Conservation (phyloP, 768 basidiomycete species). For the Naganishia vaughanmartiniae region DNA sequence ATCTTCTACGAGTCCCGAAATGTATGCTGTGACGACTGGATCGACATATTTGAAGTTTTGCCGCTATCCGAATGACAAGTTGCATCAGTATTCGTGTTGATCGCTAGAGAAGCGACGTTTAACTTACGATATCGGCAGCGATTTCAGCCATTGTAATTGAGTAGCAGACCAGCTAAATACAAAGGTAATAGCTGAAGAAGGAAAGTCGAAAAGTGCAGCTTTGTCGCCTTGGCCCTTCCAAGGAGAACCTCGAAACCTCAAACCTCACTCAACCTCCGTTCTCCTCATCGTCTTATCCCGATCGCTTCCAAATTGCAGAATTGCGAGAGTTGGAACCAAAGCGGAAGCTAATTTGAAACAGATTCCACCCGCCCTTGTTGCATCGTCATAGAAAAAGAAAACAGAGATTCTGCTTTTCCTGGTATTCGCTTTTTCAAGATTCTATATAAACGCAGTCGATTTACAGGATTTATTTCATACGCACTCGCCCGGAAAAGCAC, state of each 20-base stretch:
- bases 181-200: not conserved
- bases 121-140: slow-evolving; percentile 44
- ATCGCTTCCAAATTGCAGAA: not conserved
- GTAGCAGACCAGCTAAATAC: not conserved
- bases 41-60: slow-evolving; percentile 51
- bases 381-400: no score
- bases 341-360: no score
- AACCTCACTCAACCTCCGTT: no score
- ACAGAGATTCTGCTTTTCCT: no score
- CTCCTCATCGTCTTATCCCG: not conserved
- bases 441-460: no score
- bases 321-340: no score
- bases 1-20: slow-evolving; percentile 52
- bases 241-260: no score
- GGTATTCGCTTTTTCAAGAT: no score
- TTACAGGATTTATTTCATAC: not conserved
- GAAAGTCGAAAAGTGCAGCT: no score
- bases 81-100: not conserved
- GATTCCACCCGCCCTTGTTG: no score
- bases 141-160: slow-evolving; percentile 39
- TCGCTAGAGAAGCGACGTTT: not conserved
- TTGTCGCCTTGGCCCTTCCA: no score
- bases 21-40: slow-evolving; percentile 53
- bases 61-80: slow-evolving; percentile 29
- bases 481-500: not conserved